phyloP scores from a whole-genome alignment of 768 basidiomycete species.

The Mycena galericulata region DNA sequence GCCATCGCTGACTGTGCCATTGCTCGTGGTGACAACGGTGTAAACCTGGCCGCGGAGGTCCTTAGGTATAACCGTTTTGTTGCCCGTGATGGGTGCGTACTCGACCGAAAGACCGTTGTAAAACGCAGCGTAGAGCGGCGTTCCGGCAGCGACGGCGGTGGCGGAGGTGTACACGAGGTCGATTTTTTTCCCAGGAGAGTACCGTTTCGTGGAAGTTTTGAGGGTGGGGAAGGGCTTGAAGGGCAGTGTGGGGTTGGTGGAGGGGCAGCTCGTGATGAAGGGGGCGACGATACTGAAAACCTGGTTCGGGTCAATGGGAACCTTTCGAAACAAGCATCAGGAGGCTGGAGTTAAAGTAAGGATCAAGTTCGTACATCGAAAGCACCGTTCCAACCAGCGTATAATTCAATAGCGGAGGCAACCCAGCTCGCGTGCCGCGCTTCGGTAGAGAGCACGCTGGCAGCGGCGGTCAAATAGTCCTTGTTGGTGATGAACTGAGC shows the following conservation, averaged over 20 bases:
- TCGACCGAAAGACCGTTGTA: constrained; percentile 56
- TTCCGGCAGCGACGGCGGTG: constrained; percentile 40
- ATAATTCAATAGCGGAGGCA: constrained; percentile 55
- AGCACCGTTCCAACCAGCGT: constrained; percentile 61
- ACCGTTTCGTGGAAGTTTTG: constrained; percentile 41
- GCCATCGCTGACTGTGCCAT: constrained; percentile 46
- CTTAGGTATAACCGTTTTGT: constrained; percentile 50
- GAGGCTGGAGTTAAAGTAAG: constrained; percentile 33
- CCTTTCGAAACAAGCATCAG: constrained; percentile 38
- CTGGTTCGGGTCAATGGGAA: constrained; percentile 46
- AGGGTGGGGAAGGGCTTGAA: constrained; percentile 66
- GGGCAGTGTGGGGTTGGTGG: constrained; percentile 63
- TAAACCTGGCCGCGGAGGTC: constrained; percentile 60
- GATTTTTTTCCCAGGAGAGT: constrained; percentile 40
- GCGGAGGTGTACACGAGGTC: constrained; percentile 29
- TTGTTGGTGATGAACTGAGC: constrained; percentile 59
- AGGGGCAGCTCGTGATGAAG: constrained; percentile 68
- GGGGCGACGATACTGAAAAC: constrained; percentile 53
- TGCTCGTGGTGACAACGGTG: constrained; percentile 55
- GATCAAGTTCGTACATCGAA: constrained; percentile 55
- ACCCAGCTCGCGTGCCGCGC: constrained; percentile 72
- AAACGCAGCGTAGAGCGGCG: constrained; percentile 52
- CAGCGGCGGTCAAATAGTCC: constrained; percentile 64
- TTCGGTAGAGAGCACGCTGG: constrained; percentile 68
- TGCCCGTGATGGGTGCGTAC: constrained; percentile 47